Conservation (phyloP, 148 eudicot species). For the Oxyria digyna region DNA sequence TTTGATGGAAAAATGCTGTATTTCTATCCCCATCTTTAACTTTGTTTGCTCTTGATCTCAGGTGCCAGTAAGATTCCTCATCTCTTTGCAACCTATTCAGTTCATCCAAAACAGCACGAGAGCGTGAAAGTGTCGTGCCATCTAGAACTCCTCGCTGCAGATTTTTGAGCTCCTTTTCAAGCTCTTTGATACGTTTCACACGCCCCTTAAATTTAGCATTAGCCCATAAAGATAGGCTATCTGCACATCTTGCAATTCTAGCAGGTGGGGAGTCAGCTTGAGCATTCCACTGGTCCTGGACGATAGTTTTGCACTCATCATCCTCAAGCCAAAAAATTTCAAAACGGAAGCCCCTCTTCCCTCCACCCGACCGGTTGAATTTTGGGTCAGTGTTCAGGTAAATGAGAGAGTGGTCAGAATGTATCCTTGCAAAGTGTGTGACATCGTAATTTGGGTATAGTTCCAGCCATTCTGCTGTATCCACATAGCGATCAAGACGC, state of each 20-base stretch:
- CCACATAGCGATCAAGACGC: too few relatives aligned
- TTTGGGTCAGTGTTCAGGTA: too few relatives aligned
- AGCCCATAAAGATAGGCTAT: background rate
- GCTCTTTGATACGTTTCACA: background rate
- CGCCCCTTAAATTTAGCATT: background rate
- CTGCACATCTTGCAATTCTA: background rate
- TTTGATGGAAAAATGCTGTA: background rate
- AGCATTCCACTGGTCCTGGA: background rate
- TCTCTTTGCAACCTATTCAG: background rate
- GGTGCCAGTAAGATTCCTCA: background rate
- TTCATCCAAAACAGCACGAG: background rate
- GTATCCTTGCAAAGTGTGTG: too few relatives aligned
- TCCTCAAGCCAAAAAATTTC: background rate
- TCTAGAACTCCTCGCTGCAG: background rate
- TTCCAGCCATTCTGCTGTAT: too few relatives aligned
- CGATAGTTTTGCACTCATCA: background rate
- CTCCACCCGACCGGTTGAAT: too few relatives aligned
- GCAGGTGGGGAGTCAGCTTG: background rate
- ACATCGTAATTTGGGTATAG: too few relatives aligned
- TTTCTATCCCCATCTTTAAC: background rate
- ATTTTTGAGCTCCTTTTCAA: background rate
- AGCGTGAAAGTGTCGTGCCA: background rate
- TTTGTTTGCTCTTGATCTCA: background rate
- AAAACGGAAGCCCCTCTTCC: background rate
- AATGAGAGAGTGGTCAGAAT: too few relatives aligned